These are phyloP conservation scores for Fagopyrum tataricum DNA, from an alignment of 148 eudicot species.

Conservation along the genomic window DNA sequence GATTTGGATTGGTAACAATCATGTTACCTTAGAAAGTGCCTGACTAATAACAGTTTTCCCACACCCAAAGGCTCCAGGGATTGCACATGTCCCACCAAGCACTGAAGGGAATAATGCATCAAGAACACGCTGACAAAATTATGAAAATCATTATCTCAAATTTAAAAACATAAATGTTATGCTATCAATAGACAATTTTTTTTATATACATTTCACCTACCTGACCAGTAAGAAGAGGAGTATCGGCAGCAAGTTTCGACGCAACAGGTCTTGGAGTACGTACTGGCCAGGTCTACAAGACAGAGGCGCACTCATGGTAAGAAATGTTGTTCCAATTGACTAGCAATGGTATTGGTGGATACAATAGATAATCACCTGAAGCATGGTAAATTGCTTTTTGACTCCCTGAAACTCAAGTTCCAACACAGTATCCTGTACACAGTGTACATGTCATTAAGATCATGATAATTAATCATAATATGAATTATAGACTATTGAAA, in stretches of 20 bases:
- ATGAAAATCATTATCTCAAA: conserved; percentile 14
- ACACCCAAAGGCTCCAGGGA: conserved; percentile 99
- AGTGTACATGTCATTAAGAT: neutral
- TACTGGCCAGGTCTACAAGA: conserved; percentile 88
- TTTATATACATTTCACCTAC: conserved; percentile 24
- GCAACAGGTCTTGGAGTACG: conserved; percentile 98
- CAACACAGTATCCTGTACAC: conserved; percentile 80
- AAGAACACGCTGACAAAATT: conserved; percentile 76
- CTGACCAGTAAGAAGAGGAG: conserved; percentile 97
- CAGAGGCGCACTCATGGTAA: conserved; percentile 2
- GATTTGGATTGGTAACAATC: neutral
- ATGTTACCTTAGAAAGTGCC: conserved; percentile 89
- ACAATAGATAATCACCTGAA: conserved; percentile 51
- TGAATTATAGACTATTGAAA: neutral
- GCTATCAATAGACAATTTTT: neutral
- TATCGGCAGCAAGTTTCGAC: conserved; percentile 97
- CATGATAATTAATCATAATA: neutral
- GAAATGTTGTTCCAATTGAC: neutral
- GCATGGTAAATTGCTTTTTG: conserved; percentile 88
- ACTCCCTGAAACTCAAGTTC: conserved; percentile 99
- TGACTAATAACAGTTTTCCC: conserved; percentile 99
- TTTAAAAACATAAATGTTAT: neutral
- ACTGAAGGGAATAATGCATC: conserved; percentile 99
- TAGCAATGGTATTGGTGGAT: conserved; percentile 12
- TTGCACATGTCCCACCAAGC: conserved; percentile 99